Evolutionary conservation across 202 grass and related monocot genomes (phyloP).

Genomic region (Zoysia matrella): DNA sequence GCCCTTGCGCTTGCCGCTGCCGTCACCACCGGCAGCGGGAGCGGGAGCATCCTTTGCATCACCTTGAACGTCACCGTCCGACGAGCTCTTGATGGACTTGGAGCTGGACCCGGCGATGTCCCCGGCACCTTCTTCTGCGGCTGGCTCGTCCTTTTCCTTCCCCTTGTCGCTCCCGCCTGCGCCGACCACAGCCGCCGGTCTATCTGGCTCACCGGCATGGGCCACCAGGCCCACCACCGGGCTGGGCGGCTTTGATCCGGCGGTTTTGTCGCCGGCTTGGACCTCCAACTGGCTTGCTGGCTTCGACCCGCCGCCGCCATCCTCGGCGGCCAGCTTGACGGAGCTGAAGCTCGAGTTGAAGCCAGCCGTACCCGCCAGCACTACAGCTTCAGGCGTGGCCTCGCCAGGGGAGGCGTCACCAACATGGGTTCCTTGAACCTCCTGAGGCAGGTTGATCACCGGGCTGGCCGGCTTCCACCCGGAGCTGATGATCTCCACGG

Average conservation of each 20-base stretch:
- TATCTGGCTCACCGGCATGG: neutral
- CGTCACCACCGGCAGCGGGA: too few relatives aligned
- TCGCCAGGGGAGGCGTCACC: neutral
- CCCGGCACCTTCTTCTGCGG: neutral
- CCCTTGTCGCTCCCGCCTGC: neutral
- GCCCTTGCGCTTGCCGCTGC: neutral
- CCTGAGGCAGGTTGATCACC: neutral
- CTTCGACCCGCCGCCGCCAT: neutral
- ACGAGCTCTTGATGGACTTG: neutral
- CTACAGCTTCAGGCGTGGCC: neutral
- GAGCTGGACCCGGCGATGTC: neutral
- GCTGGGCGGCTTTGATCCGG: neutral
- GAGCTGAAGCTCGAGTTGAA: neutral
- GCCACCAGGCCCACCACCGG: neutral
- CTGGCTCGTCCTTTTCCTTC: neutral
- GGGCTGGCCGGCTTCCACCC: neutral
- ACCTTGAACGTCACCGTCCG: neutral
- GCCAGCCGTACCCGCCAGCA: too few relatives aligned
- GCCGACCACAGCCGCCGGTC: neutral
- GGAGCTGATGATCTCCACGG: neutral
- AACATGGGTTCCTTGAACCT: neutral
- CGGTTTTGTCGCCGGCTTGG: neutral
- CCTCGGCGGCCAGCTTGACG: neutral
- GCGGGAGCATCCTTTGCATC: neutral
- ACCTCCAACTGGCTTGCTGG: neutral